Percentiles rank a stretch among this genome's conserved stretches.
These are phyloP conservation scores for Hypsizygus ulmarius DNA, from an alignment of 1,284 basidiomycete species.

Conservation along the genomic window DNA sequence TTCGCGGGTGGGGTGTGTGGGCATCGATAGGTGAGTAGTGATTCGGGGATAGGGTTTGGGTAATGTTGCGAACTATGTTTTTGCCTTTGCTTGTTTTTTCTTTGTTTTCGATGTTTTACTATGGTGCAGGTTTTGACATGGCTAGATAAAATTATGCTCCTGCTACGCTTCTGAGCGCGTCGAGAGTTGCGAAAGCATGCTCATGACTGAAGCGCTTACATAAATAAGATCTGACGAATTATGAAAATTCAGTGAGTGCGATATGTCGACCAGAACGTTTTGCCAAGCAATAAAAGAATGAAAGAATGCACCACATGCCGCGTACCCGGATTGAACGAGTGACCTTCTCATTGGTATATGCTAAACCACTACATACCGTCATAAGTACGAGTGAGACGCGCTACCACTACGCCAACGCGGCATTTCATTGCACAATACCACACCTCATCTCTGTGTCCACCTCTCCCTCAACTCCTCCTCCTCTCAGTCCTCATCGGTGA, in stretches of 20 bases:
- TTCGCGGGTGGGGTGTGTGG: background rate
- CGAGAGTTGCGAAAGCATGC: too few relatives aligned
- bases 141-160: too few relatives aligned
- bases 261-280: too few relatives aligned
- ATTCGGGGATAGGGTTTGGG: background rate
- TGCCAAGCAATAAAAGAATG: too few relatives aligned
- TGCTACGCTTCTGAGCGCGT: too few relatives aligned
- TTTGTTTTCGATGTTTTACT: background rate
- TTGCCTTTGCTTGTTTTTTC: background rate
- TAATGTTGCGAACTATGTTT: too few relatives aligned
- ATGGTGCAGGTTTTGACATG: too few relatives aligned
- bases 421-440: background rate
- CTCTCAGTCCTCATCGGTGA: background rate
- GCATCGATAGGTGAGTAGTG: background rate
- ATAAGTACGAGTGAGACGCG: slow-evolving; percentile 16
- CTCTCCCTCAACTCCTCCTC: background rate
- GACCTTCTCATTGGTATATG: slow-evolving; percentile 5
- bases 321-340: slow-evolving; percentile 14
- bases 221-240: too few relatives aligned
- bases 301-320: background rate
- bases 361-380: too few relatives aligned
- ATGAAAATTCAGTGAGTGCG: too few relatives aligned
- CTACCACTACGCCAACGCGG: slow-evolving; percentile 19
- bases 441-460: background rate
- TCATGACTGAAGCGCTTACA: too few relatives aligned